Evolutionary conservation across 192 early-diverging fungal species (phyloP).

Genomic region (Rhizoclosmatium globosum): DNA sequence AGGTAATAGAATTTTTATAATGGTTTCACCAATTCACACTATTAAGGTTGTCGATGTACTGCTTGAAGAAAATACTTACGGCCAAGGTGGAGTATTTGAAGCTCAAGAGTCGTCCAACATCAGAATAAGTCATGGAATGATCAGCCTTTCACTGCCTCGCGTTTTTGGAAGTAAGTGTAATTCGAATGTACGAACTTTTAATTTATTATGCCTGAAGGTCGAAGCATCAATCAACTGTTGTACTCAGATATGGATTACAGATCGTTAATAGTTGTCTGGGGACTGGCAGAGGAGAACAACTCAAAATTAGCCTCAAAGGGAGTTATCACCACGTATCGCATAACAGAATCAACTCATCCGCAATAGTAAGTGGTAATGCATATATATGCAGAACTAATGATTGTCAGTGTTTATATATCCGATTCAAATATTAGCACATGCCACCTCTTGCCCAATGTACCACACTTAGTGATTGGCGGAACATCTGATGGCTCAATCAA

Average conservation of each 20-base stretch:
- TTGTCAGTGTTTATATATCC: constrained; percentile 43
- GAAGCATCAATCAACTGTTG: constrained; percentile 17
- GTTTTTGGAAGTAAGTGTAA: constrained; percentile 32
- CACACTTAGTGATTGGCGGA: constrained; percentile 52
- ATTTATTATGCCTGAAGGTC: constrained; percentile 1
- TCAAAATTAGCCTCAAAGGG: constrained; percentile 33
- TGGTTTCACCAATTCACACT: not conserved
- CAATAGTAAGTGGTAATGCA: constrained; percentile 38
- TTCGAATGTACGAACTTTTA: not conserved
- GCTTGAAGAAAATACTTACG: constrained; percentile 49
- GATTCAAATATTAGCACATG: constrained; percentile 41
- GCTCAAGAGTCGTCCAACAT: constrained; percentile 16
- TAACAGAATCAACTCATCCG: constrained; percentile 41
- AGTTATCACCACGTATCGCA: constrained; percentile 46
- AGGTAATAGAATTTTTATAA: constrained; percentile 32
- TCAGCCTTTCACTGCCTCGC: constrained; percentile 22
- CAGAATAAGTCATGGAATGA: constrained; percentile 47
- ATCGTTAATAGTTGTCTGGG: constrained; percentile 38
- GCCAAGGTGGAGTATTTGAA: constrained; percentile 35
- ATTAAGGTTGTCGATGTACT: constrained; percentile 52
- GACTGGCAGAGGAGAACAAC: not conserved
- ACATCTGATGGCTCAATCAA: constrained; percentile 53
- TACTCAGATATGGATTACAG: constrained; percentile 45
- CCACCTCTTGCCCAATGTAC: constrained; percentile 38
- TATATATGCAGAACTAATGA: not conserved